phyloP scores from a whole-genome alignment of 2,329 filamentous ascomycete genomes.

The Metarhizium brunneum region DNA sequence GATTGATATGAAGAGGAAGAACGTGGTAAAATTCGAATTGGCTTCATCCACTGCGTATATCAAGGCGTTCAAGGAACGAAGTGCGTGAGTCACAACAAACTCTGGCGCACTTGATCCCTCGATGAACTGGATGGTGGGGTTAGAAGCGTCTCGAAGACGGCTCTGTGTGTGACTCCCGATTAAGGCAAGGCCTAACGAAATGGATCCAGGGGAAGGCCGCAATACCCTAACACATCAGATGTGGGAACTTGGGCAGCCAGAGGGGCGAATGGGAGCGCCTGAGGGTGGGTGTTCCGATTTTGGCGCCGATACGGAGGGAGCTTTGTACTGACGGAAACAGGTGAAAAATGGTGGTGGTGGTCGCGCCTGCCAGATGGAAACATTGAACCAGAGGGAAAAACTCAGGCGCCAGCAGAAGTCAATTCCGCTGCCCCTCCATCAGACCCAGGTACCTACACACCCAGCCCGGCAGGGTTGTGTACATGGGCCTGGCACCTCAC shows the following conservation, averaged over 20 bases:
- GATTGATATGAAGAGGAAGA: slow-evolving; percentile 6
- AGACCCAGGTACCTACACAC: no score
- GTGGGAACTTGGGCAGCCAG: neutral
- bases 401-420: no score
- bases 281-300: neutral
- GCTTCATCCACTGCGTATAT: slow-evolving; percentile 17
- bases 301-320: neutral
- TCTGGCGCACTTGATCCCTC: slow-evolving; percentile 12
- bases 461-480: no score
- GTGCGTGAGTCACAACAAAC: slow-evolving; percentile 19
- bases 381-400: no score
- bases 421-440: no score
- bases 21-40: slow-evolving; percentile 12
- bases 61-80: slow-evolving; percentile 7
- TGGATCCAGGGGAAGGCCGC: neutral
- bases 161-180: slow-evolving; percentile 1
- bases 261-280: no score
- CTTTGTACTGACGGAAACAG: no score
- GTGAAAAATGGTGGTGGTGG: no score
- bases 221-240: neutral
- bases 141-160: slow-evolving; percentile 4
- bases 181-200: neutral
- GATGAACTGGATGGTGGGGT: slow-evolving; percentile 11
- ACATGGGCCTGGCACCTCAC: neutral
- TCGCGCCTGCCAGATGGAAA: no score